Evolutionary conservation across 1,284 basidiomycete genomes (phyloP).

Genomic region (Ganoderma sinense): DNA sequence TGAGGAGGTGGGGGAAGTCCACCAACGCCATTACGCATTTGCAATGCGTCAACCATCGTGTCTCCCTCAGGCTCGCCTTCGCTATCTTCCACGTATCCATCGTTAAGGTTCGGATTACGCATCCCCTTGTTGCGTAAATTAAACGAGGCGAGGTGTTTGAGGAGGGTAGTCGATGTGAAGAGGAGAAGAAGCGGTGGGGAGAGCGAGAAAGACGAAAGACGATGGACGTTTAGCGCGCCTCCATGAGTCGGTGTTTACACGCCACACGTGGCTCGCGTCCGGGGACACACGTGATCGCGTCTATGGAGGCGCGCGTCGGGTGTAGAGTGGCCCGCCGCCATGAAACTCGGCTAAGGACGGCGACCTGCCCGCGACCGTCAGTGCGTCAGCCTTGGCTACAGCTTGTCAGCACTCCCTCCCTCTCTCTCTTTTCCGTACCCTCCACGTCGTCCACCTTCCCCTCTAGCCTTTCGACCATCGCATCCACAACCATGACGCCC

Average conservation of each 20-base stretch:
- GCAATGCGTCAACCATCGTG: conserved; percentile 17
- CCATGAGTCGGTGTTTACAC: conserved; percentile 22
- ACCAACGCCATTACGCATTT: conserved; percentile 6
- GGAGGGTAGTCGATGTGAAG: neutral
- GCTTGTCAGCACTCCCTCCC: neutral
- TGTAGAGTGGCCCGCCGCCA: neutral
- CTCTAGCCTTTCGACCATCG: neutral
- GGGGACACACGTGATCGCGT: conserved; percentile 31
- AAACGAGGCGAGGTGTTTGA: neutral
- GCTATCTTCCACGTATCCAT: conserved; percentile 36
- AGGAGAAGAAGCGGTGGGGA: conserved; percentile 13
- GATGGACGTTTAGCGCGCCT: conserved; percentile 13
- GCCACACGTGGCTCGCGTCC: conserved; percentile 27
- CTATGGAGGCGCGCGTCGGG: conserved; percentile 19
- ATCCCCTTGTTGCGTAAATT: neutral
- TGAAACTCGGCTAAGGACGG: neutral
- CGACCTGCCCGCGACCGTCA: conserved; percentile 1
- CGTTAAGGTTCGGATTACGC: conserved; percentile 3
- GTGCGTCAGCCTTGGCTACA: conserved; percentile 5
- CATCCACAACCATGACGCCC: neutral
- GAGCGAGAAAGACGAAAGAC: conserved; percentile 21
- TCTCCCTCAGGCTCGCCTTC: conserved; percentile 36
- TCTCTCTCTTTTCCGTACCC: neutral
- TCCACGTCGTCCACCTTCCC: neutral
- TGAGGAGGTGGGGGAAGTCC: conserved; percentile 15